A percentile compares a stretch with the other conserved stretches of the same genome.
phyloP scores from a whole-genome alignment of 805 yeast genomes.

The Candida michaelii region DNA sequence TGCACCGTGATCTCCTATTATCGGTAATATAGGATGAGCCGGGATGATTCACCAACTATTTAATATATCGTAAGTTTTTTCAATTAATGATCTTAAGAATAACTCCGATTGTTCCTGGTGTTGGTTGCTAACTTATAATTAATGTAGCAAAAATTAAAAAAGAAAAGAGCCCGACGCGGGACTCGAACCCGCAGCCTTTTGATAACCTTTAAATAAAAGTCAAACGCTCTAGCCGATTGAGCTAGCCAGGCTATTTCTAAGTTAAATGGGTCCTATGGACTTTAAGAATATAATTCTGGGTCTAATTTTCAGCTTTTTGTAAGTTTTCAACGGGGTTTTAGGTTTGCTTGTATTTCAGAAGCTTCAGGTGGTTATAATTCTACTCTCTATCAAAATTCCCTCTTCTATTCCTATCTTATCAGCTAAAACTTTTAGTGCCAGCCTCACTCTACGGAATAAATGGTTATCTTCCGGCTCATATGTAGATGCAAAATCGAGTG shows the following conservation, averaged over 20 bases:
- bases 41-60: too few relatives aligned
- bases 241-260: constrained; percentile 18
- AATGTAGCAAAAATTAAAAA: neutral
- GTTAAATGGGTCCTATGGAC: neutral
- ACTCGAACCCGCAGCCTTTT: constrained; percentile 25
- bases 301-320: too few relatives aligned
- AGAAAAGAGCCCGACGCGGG: constrained; percentile 23
- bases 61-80: neutral
- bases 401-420: too few relatives aligned
- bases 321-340: too few relatives aligned
- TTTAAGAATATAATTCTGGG: too few relatives aligned
- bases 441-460: too few relatives aligned
- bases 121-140: neutral
- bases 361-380: too few relatives aligned
- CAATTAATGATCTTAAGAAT: neutral
- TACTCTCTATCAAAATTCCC: too few relatives aligned
- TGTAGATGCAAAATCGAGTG: too few relatives aligned
- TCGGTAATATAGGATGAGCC: neutral
- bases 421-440: too few relatives aligned
- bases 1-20: neutral
- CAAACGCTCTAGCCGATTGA: constrained; percentile 24
- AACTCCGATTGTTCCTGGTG: neutral
- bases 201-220: constrained; percentile 22
- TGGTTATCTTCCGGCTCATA: too few relatives aligned
- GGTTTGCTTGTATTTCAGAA: too few relatives aligned